phyloP scores from a whole-genome alignment of 1,284 basidiomycete species.

The Coriolopsis trogii region DNA sequence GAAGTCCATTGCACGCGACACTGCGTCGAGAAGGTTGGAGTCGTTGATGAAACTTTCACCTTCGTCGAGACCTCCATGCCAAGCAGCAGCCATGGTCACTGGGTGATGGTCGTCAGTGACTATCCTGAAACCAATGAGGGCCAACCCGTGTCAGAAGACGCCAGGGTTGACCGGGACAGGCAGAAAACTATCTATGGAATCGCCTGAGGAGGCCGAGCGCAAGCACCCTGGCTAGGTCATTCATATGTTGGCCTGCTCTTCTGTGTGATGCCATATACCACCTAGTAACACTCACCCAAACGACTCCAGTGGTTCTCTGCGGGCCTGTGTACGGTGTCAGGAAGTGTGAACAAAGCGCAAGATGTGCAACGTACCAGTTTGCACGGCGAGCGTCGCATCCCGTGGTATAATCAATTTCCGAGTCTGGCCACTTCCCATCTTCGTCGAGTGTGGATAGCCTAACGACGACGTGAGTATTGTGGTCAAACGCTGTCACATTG shows the following conservation, averaged over 20 bases:
- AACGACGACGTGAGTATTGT: too few relatives aligned
- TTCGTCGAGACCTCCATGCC: constrained; percentile 51
- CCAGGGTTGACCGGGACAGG: too few relatives aligned
- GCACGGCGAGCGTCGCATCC: constrained; percentile 62
- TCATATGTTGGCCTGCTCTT: too few relatives aligned
- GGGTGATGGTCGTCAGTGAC: too few relatives aligned
- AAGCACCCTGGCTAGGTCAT: too few relatives aligned
- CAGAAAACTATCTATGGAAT: too few relatives aligned
- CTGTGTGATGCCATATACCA: too few relatives aligned
- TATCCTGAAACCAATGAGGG: too few relatives aligned
- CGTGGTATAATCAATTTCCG: constrained; percentile 56
- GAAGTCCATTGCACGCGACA: constrained; percentile 57
- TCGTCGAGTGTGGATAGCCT: constrained; percentile 49
- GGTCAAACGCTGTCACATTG: too few relatives aligned
- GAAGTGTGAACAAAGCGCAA: background rate
- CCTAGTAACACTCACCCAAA: constrained; percentile 46
- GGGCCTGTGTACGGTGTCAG: constrained; percentile 36
- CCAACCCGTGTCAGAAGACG: too few relatives aligned
- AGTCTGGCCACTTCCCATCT: constrained; percentile 59
- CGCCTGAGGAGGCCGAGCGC: too few relatives aligned
- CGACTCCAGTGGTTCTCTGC: constrained; percentile 64
- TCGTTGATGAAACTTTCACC: constrained; percentile 42
- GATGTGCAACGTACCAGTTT: constrained; percentile 50
- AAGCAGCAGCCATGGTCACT: constrained; percentile 55
- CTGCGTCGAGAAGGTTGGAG: constrained; percentile 41